Evolutionary conservation across 352 stramenopile genomes (phyloP).

Genomic region (Plasmopara muralis): DNA sequence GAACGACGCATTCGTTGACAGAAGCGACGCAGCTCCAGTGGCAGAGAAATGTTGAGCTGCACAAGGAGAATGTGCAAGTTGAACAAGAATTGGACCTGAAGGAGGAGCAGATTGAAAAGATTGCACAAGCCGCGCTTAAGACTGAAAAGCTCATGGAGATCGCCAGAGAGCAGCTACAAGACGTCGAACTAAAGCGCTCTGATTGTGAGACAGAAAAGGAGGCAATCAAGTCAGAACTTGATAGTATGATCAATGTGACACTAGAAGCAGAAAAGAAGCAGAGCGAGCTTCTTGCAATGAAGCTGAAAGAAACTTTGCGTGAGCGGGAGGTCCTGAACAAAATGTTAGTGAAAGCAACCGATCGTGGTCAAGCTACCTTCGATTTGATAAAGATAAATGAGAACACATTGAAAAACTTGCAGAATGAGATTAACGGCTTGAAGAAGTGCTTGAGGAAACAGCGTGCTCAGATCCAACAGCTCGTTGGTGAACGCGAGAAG

Average conservation of each 20-base stretch:
- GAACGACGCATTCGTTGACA: constrained; percentile 66
- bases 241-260: constrained; percentile 54
- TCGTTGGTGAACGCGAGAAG: constrained; percentile 81
- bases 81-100: constrained; percentile 50
- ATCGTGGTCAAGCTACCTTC: constrained; percentile 73
- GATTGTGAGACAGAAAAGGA: constrained; percentile 64
- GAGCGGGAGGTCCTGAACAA: constrained; percentile 82
- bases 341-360: constrained; percentile 82
- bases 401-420: constrained; percentile 86
- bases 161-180: constrained; percentile 64
- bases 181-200: constrained; percentile 51
- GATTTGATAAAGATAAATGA: constrained; percentile 90
- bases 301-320: constrained; percentile 73
- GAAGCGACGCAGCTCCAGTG: constrained; percentile 77
- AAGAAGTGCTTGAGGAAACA: constrained; percentile 80
- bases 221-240: constrained; percentile 50
- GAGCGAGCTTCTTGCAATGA: constrained; percentile 61
- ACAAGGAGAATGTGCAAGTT: constrained; percentile 65
- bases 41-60: constrained; percentile 77
- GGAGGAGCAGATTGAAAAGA: constrained; percentile 48
- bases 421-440: constrained; percentile 85
- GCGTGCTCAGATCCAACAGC: constrained; percentile 67
- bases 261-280: constrained; percentile 65
- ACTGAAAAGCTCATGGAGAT: constrained; percentile 72
- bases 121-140: constrained; percentile 50